Conservation (phyloP, 2,329 filamentous ascomycete genomes). For the Incumbomyces lentus region DNA sequence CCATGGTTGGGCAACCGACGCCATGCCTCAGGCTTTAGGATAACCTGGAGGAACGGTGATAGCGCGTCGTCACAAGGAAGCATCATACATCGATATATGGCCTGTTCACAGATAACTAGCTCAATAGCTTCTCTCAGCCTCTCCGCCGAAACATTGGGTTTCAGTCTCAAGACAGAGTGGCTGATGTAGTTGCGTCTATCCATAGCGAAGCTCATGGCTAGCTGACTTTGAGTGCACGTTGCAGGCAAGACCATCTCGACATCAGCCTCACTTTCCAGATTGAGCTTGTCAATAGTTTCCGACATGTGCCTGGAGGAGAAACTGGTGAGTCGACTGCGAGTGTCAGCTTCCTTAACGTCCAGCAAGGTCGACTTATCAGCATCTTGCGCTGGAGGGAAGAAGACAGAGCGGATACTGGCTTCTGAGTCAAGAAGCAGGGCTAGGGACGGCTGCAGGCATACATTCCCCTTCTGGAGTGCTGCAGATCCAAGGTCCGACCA, state of each 20-base stretch:
- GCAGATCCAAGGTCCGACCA: too few relatives aligned
- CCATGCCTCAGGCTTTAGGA: neutral
- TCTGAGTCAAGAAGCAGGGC: too few relatives aligned
- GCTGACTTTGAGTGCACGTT: neutral
- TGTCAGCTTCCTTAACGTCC: too few relatives aligned
- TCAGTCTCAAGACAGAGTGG: neutral
- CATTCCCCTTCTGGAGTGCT: too few relatives aligned
- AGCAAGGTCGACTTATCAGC: too few relatives aligned
- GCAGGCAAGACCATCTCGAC: neutral
- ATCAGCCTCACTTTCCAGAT: neutral
- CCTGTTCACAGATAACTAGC: neutral
- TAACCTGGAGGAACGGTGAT: neutral
- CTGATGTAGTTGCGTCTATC: neutral
- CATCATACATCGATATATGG: neutral
- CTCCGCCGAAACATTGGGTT: neutral
- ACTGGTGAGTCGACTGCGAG: too few relatives aligned
- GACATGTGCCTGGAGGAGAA: too few relatives aligned
- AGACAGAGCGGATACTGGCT: too few relatives aligned
- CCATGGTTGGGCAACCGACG: neutral
- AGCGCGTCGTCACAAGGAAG: neutral
- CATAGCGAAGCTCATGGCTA: neutral
- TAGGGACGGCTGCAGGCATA: too few relatives aligned
- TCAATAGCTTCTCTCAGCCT: neutral
- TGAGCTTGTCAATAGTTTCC: too few relatives aligned
- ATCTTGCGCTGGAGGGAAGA: too few relatives aligned